phyloP scores from a whole-genome alignment of 2,329 filamentous ascomycete species.

The Aspergillus oerlinghausenensis region DNA sequence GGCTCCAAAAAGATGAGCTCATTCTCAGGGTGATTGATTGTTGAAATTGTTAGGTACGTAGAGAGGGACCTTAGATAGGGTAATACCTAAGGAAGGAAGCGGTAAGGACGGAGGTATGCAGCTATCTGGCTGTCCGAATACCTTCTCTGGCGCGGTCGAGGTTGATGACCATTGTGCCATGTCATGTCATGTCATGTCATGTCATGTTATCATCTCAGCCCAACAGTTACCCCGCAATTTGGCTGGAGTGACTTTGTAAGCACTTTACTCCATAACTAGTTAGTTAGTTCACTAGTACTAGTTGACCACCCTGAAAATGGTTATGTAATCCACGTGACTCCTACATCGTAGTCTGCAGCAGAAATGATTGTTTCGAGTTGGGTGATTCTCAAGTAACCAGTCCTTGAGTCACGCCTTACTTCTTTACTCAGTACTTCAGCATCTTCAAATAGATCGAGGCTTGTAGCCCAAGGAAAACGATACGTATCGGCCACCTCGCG shows the following conservation, averaged over 20 bases:
- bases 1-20: not conserved
- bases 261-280: not conserved
- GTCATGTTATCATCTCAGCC: conserved; percentile 3
- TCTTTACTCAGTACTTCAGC: too few relatives aligned
- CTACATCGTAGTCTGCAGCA: too few relatives aligned
- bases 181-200: conserved; percentile 14
- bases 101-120: not conserved
- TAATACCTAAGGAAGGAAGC: not conserved
- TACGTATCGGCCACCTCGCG: too few relatives aligned
- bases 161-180: conserved; percentile 3
- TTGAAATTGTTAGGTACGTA: not conserved
- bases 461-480: too few relatives aligned
- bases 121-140: too few relatives aligned
- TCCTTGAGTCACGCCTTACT: too few relatives aligned
- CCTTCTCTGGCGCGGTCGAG: not conserved
- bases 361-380: too few relatives aligned
- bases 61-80: not conserved
- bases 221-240: conserved; percentile 8
- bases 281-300: too few relatives aligned
- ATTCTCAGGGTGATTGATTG: not conserved
- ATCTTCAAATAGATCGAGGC: too few relatives aligned
- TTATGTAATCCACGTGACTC: not conserved
- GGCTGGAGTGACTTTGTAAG: not conserved
- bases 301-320: not conserved
- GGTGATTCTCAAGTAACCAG: too few relatives aligned